These are phyloP conservation scores for Leptomonas seymouri DNA, from an alignment of 208 protist species.

Conservation along the genomic window DNA sequence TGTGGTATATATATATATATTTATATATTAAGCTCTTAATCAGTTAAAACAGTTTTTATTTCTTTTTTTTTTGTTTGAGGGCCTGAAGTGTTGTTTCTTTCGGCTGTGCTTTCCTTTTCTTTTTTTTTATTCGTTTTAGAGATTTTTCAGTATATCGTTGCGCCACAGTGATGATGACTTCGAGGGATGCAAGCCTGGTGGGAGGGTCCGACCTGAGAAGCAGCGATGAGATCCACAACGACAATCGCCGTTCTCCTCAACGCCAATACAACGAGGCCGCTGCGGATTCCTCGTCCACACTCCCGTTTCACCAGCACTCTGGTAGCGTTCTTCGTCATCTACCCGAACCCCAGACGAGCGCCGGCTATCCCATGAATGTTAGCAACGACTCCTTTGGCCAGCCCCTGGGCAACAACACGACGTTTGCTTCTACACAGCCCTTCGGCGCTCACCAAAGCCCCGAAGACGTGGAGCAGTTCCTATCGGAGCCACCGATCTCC, in stretches of 20 bases:
- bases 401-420: conserved; percentile 25
- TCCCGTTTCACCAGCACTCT: not conserved
- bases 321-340: not conserved
- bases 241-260: not conserved
- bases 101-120: not conserved
- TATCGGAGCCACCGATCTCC: conserved; percentile 21
- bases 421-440: conserved; percentile 44
- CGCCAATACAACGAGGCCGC: not conserved
- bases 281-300: conserved; percentile 1
- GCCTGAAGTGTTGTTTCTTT: not conserved
- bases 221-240: not conserved
- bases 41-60: conserved; percentile 11
- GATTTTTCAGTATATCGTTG: not conserved
- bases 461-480: conserved; percentile 43
- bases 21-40: not conserved
- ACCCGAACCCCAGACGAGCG: not conserved
- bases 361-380: conserved; percentile 1
- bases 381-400: conserved; percentile 56
- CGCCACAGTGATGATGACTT: conserved; percentile 3
- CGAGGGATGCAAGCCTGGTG: conserved; percentile 6
- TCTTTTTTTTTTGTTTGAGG: conserved; percentile 11
- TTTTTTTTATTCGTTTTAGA: not conserved
- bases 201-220: conserved; percentile 15
- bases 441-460: conserved; percentile 27
- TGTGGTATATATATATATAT: conserved; percentile 2